Percentiles rank a stretch among this genome's conserved stretches.
phyloP scores from a whole-genome alignment of 2,329 filamentous ascomycete species.

The Mycocentrospora acerina region DNA sequence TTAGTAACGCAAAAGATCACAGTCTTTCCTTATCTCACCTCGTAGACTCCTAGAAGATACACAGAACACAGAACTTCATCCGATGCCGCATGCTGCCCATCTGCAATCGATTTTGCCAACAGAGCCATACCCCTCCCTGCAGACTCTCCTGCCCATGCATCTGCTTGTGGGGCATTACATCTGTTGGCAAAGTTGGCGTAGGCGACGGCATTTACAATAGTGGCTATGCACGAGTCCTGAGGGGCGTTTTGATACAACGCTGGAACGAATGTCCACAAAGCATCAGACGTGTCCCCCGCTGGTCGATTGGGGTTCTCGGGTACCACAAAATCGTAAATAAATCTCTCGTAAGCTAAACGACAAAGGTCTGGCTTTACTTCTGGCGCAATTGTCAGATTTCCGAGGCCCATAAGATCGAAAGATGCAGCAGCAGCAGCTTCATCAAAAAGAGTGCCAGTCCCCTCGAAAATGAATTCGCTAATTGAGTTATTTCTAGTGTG shows the following conservation, averaged over 20 bases:
- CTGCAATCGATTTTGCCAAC: conserved; percentile 24
- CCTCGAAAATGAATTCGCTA: conserved; percentile 3
- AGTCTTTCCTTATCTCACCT: conserved; percentile 22
- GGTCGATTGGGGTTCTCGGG: conserved; percentile 17
- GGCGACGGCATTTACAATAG: conserved; percentile 25
- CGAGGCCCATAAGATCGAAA: too few species aligned
- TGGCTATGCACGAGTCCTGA: conserved; percentile 24
- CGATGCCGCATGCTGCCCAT: conserved; percentile 20
- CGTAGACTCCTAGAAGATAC: conserved; percentile 33
- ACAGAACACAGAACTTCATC: conserved; percentile 29
- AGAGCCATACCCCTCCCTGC: conserved; percentile 23
- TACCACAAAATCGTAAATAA: conserved; percentile 35
- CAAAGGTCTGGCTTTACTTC: conserved; percentile 19
- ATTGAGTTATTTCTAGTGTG: conserved; percentile 1
- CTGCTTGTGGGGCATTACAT: conserved; percentile 25
- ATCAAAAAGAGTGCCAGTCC: background rate
- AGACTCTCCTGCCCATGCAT: conserved; percentile 22
- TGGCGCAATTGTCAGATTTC: conserved; percentile 15
- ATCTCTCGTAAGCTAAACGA: conserved; percentile 31
- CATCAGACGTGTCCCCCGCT: conserved; percentile 20
- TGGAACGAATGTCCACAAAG: conserved; percentile 31
- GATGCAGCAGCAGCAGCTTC: background rate
- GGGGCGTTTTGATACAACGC: conserved; percentile 21
- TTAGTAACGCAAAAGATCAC: too few species aligned
- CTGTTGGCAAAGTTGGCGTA: conserved; percentile 32